Evolutionary conservation across 257 asterid species (phyloP).

Genomic region (Solanum tarapatanum): DNA sequence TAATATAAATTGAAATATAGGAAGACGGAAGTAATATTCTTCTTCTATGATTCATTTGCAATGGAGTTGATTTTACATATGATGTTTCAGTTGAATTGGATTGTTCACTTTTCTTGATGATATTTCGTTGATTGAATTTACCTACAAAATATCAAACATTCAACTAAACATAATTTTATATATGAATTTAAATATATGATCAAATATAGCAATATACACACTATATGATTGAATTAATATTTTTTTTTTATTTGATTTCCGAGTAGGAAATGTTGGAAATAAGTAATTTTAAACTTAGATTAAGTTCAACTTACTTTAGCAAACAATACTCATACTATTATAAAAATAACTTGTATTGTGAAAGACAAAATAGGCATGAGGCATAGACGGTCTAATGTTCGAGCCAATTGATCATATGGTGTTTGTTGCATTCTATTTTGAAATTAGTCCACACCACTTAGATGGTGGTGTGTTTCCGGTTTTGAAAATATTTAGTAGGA

Average conservation of each 20-base stretch:
- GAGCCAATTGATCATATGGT: background rate
- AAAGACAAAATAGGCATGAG: background rate
- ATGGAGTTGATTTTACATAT: background rate
- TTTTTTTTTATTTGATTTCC: background rate
- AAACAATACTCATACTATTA: background rate
- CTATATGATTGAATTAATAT: background rate
- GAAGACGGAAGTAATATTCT: too few relatives aligned
- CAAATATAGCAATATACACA: background rate
- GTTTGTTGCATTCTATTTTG: too few relatives aligned
- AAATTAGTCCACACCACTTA: too few relatives aligned
- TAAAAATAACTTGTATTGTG: background rate
- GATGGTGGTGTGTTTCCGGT: too few relatives aligned
- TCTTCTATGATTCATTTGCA: background rate
- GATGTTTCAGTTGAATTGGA: background rate
- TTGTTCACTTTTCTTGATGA: background rate
- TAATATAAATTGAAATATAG: too few relatives aligned
- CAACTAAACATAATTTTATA: background rate
- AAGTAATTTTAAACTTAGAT: background rate
- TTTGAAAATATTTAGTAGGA: too few relatives aligned
- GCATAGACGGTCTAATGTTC: background rate
- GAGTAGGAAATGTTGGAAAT: background rate
- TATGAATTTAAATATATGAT: background rate
- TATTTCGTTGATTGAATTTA: background rate
- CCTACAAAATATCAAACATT: background rate
- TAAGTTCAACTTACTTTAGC: background rate